Base-by-base conservation (phyloP, 202 grass and related monocot genomes). In the Digitaria exilis region DNA sequence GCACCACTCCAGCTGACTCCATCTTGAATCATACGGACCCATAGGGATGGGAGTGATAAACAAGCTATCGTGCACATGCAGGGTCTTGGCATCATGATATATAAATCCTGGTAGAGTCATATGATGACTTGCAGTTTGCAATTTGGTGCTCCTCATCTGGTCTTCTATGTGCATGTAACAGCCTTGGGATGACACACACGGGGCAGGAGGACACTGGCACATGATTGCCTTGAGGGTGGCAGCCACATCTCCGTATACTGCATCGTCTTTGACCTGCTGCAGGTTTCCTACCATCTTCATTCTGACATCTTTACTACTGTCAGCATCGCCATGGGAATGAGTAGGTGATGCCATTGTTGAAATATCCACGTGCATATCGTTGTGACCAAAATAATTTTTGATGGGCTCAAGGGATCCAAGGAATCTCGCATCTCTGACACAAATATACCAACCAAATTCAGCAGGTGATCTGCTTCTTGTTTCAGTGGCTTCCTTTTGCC, bases 1-100 rank as follows among this genome's bases (percentile, higher is more conserved):
- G 60, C 76, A 79, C 76, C 76, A 79, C 60, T 79, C 60, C 3
- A 79, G 60, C 13, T 51, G 9, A n/a, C n/a, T n/a, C n/a, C n/a
- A n/a, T n/a, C n/a, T n/a, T n/a, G n/a, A n/a, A n/a, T n/a, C n/a
- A n/a, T n/a, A n/a, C n/a, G n/a, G n/a, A n/a, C n/a, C n/a, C n/a
- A n/a, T n/a, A n/a, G n/a, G n/a, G n/a, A n/a, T n/a, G n/a, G n/a
- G n/a, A n/a, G n/a, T 51, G 10, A 62, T 4, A 6, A 24, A 70
- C 30, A 28, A 28, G 75, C 75, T 78, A 7, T 78, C 44, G 4
- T 78, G 76, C 12, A 65, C 12, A 12, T 78, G 76, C 19, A 78
- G 43, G 21, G 35, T 35, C 29, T 51, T 78, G 16, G 30, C 12
- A 15, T 12, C 2, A 1, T 65, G 28, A 9, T 59, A 65, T 37